Conservation (phyloP, 1,284 basidiomycete species). For the Microbotryum violaceum region DNA sequence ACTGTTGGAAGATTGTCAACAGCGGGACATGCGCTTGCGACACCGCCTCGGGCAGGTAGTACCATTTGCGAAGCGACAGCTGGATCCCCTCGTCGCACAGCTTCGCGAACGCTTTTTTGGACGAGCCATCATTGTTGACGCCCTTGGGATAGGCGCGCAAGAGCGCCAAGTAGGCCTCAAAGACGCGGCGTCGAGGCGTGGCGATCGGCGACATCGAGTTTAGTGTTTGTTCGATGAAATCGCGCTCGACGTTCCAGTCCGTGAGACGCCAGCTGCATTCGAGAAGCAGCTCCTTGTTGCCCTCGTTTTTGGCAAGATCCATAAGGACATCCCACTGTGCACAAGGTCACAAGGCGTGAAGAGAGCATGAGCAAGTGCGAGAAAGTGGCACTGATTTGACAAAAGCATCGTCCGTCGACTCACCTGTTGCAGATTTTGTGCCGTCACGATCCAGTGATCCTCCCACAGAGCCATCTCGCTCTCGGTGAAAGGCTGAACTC, state of each 20-base stretch:
- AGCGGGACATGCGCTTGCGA: slow-evolving; percentile 90
- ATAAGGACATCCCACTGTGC: slow-evolving; percentile 83
- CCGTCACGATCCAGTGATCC: slow-evolving; percentile 96
- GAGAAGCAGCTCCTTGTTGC: slow-evolving; percentile 83
- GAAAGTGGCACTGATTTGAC: too few species aligned
- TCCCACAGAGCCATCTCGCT: slow-evolving; percentile 98
- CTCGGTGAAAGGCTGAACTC: slow-evolving; percentile 80
- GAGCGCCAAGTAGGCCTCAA: slow-evolving; percentile 89
- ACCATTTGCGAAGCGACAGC: slow-evolving; percentile 92
- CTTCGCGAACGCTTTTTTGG: slow-evolving; percentile 61
- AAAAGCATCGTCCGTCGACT: background rate
- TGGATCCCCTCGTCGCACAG: slow-evolving; percentile 96
- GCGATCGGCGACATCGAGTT: slow-evolving; percentile 71
- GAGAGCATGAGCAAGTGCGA: background rate
- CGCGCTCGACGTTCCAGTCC: slow-evolving; percentile 76
- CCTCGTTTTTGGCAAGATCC: slow-evolving; percentile 84
- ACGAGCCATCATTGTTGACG: slow-evolving; percentile 20
- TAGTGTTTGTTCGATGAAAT: slow-evolving; percentile 77
- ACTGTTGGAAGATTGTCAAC: slow-evolving; percentile 97
- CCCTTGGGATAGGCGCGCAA: slow-evolving; percentile 47
- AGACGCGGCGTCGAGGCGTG: slow-evolving; percentile 88
- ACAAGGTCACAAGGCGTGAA: too few species aligned
- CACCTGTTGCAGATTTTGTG: slow-evolving; percentile 80
- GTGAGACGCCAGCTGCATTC: slow-evolving; percentile 88
- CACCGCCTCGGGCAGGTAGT: slow-evolving; percentile 72